Conservation (phyloP, 345 rosid genomes). For the Turnera subulata region DNA sequence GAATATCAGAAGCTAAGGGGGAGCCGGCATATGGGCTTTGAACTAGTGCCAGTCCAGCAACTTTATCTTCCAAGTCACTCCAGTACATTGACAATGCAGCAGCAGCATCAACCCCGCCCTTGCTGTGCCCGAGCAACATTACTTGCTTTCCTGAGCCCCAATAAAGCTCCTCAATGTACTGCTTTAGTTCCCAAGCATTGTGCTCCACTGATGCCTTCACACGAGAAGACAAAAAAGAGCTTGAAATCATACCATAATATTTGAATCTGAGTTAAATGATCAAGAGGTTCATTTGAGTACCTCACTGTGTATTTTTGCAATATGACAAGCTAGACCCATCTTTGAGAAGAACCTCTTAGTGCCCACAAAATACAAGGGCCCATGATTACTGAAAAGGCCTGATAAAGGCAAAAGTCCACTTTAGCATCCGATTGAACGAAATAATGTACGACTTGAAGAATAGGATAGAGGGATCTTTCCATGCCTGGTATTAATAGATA, state of each 20-base stretch:
- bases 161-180: constrained; percentile 66
- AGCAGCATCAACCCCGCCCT: constrained; percentile 76
- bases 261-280: not conserved
- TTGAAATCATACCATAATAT: constrained; percentile 7
- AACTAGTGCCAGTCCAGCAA: constrained; percentile 66
- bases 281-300: constrained; percentile 20
- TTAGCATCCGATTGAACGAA: not conserved
- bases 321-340: constrained; percentile 68
- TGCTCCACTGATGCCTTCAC: constrained; percentile 66
- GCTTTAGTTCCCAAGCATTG: constrained; percentile 67
- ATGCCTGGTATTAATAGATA: constrained; percentile 69
- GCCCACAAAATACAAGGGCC: constrained; percentile 64
- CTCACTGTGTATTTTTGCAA: constrained; percentile 74
- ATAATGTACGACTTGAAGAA: not conserved
- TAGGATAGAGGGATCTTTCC: constrained; percentile 3
- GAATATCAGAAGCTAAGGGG: constrained; percentile 64
- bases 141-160: constrained; percentile 73
- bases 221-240: constrained; percentile 9
- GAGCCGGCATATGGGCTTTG: constrained; percentile 69
- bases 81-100: constrained; percentile 62
- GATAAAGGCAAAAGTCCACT: constrained; percentile 13
- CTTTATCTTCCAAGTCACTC: constrained; percentile 51
- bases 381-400: constrained; percentile 75
- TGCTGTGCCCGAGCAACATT: constrained; percentile 76
- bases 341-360: constrained; percentile 60